Evolutionary conservation across 2,329 filamentous ascomycete genomes (phyloP), one percentile per base, ranked within the genome.

Genomic region (Nothophoma quercina): DNA sequence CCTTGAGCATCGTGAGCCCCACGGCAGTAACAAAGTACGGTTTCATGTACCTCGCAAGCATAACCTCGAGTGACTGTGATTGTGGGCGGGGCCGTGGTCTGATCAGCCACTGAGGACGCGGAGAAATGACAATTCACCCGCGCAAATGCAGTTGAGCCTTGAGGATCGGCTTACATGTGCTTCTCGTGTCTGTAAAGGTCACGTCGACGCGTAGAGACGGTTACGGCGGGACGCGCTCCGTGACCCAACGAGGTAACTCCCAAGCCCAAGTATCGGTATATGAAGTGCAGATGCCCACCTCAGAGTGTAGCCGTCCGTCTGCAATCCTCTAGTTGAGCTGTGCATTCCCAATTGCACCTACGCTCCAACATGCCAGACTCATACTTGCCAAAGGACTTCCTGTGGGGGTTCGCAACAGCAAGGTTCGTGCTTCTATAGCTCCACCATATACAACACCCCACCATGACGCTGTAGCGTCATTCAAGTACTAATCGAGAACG

Each of bases 381-480:
- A 40, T 67, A 70, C 46, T 55, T 76, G 40, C 74, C 73, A 21
- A 72, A 74, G 54, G 71, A 65, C 58, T 76, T 75, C 50, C 59
- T 75, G 53, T 76, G 74, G 74, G 74, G 74, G 22, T 75, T 75
- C 56, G 73, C 74, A 54, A 76, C 74, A 62, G 73, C 74, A 58
- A 74, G 72, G 74, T 75, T 63, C 56, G 70, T 69, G 39, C 55
- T 51, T 58, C 50, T 49, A 52, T 55, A 42, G 38, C 44, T 55
- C 57, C 28, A 33, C 53, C 47, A 58, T 56, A 33, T 56, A 45
- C 42, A 48, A 33, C 50, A 62, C 65, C 65, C 66, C 64, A 59
- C 65, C 58, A 61, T 57, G 38, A 48, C 51, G 38, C 49, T 22
- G 43, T 6, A 43, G 44, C 39, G 33, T 36, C 45, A 45, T 34